Conservation (phyloP, 805 yeast species). For the Yamadazyma scolyti region DNA sequence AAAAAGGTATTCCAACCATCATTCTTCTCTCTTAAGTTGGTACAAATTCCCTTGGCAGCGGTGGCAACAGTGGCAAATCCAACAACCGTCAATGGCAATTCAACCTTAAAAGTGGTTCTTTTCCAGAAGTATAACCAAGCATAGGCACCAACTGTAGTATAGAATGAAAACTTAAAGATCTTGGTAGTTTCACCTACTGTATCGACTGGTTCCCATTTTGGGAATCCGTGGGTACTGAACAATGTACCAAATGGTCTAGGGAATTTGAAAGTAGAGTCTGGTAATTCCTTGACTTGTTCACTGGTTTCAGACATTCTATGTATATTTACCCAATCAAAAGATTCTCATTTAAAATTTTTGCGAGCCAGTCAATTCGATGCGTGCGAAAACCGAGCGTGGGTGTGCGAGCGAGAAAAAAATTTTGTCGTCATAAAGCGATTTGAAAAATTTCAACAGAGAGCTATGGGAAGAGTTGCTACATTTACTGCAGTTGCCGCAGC, state of each 20-base stretch:
- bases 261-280: constrained; percentile 38
- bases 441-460: neutral
- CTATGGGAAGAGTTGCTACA: constrained; percentile 16
- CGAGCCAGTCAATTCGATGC: no score
- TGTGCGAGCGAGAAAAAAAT: no score
- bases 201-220: constrained; percentile 52
- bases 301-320: constrained; percentile 2
- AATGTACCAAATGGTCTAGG: constrained; percentile 41
- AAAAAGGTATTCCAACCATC: constrained; percentile 64
- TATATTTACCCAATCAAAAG: constrained; percentile 7
- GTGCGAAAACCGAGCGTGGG: no score
- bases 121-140: constrained; percentile 42
- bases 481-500: constrained; percentile 46
- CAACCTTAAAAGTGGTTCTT: constrained; percentile 40
- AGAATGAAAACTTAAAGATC: constrained; percentile 43
- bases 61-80: constrained; percentile 50
- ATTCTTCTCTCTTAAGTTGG: constrained; percentile 60
- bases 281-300: constrained; percentile 11
- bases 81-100: constrained; percentile 34
- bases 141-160: constrained; percentile 49
- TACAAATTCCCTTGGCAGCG: constrained; percentile 43
- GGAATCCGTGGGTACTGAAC: constrained; percentile 37
- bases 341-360: constrained; percentile 2
- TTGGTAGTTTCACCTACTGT: constrained; percentile 48
- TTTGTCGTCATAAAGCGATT: neutral